phyloP scores from a whole-genome alignment of 2,329 filamentous ascomycete genomes.

The Magnaporthales sp. region DNA sequence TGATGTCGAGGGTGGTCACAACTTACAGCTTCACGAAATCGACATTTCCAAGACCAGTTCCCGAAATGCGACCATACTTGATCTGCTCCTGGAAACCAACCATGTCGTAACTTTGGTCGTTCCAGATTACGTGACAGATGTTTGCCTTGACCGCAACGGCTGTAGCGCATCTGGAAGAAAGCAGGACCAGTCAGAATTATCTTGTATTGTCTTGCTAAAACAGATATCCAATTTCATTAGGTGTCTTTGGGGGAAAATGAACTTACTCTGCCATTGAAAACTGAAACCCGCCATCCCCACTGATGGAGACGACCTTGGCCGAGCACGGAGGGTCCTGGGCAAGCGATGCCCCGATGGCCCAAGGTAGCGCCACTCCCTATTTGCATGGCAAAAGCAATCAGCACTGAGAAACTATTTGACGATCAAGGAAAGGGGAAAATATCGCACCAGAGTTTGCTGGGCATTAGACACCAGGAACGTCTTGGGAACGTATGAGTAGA shows the following conservation, averaged over 20 bases:
- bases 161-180: slow-evolving; percentile 21
- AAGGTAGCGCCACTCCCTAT: slow-evolving; percentile 11
- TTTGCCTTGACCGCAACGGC: slow-evolving; percentile 36
- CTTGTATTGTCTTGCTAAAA: neutral
- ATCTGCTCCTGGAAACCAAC: slow-evolving; percentile 41
- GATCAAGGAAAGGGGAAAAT: neutral
- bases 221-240: too few species aligned
- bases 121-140: slow-evolving; percentile 42
- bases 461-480: slow-evolving; percentile 36
- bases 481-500: slow-evolving; percentile 32
- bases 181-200: neutral
- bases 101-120: slow-evolving; percentile 41
- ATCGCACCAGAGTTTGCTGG: slow-evolving; percentile 33
- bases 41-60: slow-evolving; percentile 34
- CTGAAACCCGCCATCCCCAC: slow-evolving; percentile 40
- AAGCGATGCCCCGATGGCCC: slow-evolving; percentile 37
- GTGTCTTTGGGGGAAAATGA: neutral
- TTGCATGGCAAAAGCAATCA: neutral
- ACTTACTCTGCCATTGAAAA: slow-evolving; percentile 32
- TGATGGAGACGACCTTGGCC: slow-evolving; percentile 33
- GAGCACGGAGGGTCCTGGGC: slow-evolving; percentile 31
- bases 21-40: slow-evolving; percentile 30
- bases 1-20: neutral
- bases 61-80: slow-evolving; percentile 35
- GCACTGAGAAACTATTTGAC: neutral